phyloP scores from a whole-genome alignment of 768 basidiomycete genomes.

The Megacollybia marginata region DNA sequence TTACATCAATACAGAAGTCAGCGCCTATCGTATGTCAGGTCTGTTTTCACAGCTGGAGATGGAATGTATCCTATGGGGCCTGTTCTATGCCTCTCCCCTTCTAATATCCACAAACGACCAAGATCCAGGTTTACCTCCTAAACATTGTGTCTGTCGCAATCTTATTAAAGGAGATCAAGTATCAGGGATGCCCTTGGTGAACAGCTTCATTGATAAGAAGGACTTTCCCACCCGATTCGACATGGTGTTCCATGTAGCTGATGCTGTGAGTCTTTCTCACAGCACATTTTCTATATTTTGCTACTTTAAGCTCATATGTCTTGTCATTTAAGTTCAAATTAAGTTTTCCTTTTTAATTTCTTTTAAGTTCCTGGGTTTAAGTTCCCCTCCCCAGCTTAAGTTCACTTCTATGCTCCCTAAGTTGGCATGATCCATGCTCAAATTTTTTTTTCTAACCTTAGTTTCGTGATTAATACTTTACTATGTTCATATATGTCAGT shows the following conservation, averaged over 20 bases:
- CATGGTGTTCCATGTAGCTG: conserved; percentile 5
- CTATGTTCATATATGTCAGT: too few species aligned
- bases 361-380: background rate
- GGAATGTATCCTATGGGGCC: conserved; percentile 16
- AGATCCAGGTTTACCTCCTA: conserved; percentile 5
- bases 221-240: too few species aligned
- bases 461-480: too few species aligned
- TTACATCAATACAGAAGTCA: too few species aligned
- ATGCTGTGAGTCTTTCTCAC: conserved; percentile 6
- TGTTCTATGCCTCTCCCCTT: conserved; percentile 21
- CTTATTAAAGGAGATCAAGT: conserved; percentile 10
- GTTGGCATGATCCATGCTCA: too few species aligned
- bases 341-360: too few species aligned
- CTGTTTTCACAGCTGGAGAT: conserved; percentile 13
- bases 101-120: conserved; percentile 7
- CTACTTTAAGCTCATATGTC: background rate
- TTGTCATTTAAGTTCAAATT: background rate
- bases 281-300: background rate
- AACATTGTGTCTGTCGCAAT: conserved; percentile 14
- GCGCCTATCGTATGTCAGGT: conserved; percentile 11
- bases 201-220: too few species aligned
- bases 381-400: background rate
- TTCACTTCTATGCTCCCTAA: too few species aligned
- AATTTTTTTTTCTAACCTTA: too few species aligned
- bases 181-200: conserved; percentile 5